Percentiles rank a stretch among this genome's conserved stretches.
Conservation (phyloP, 345 rosid genomes). For the Populus euphratica region DNA sequence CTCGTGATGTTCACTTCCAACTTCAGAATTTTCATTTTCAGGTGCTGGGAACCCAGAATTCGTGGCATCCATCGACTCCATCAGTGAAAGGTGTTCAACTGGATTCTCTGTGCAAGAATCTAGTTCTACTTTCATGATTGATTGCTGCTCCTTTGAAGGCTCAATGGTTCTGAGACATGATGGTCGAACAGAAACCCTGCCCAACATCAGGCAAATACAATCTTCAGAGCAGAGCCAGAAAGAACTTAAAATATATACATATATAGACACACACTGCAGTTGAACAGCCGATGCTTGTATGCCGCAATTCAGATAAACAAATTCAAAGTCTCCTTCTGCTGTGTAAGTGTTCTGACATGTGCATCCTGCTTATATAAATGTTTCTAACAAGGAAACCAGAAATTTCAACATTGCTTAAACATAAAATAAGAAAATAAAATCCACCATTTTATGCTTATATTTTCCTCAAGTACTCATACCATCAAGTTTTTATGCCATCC, state of each 20-base stretch:
- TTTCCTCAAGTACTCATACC: background rate
- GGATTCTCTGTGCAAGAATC: conserved; percentile 27
- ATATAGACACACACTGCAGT: too few relatives aligned
- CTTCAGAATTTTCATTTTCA: conserved; percentile 21
- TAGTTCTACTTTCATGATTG: conserved; percentile 21
- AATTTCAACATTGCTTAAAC: background rate
- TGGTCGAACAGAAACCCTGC: conserved; percentile 58
- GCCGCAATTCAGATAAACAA: background rate
- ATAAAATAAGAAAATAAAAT: background rate
- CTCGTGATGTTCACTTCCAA: background rate
- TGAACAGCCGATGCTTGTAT: background rate
- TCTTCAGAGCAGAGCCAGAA: background rate
- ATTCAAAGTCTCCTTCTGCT: background rate
- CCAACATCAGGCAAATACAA: conserved; percentile 11
- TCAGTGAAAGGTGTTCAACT: conserved; percentile 20
- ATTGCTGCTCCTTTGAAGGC: conserved; percentile 34
- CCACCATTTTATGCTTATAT: background rate
- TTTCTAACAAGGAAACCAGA: background rate
- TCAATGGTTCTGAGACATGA: conserved; percentile 44
- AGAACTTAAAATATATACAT: background rate
- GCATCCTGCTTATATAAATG: background rate
- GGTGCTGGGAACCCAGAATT: conserved; percentile 13
- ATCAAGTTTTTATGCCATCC: background rate
- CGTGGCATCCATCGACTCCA: conserved; percentile 8
- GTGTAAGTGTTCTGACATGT: background rate